These are phyloP conservation scores for Colletotrichum scovillei DNA, from an alignment of 2,329 filamentous ascomycete species.

Conservation along the genomic window DNA sequence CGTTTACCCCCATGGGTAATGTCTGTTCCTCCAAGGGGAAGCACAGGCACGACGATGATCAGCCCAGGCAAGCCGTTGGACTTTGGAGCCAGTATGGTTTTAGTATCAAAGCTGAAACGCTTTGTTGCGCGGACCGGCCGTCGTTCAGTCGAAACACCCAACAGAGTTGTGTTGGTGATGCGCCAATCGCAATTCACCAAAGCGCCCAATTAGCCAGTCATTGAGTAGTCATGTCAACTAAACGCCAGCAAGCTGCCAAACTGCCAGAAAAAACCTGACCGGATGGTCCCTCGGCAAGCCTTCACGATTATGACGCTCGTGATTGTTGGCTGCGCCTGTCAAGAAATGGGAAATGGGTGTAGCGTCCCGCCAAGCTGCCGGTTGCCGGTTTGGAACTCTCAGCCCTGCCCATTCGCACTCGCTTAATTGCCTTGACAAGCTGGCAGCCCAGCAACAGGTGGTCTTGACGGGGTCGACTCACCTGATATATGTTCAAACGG, in stretches of 20 bases:
- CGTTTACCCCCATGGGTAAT: too few relatives aligned
- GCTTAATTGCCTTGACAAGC: neutral
- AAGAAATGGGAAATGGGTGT: neutral
- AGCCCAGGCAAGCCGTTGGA: neutral
- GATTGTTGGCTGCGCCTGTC: slow-evolving; percentile 8
- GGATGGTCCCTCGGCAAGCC: neutral
- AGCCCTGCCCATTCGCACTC: slow-evolving; percentile 11
- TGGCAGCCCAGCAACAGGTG: neutral
- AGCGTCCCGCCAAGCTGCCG: slow-evolving; percentile 12
- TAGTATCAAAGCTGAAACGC: slow-evolving; percentile 32
- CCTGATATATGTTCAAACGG: slow-evolving; percentile 15
- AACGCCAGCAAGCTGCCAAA: slow-evolving; percentile 4
- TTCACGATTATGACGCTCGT: neutral
- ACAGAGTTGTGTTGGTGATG: slow-evolving; percentile 14
- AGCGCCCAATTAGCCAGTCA: neutral
- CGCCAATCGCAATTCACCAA: slow-evolving; percentile 21
- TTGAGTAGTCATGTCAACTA: neutral
- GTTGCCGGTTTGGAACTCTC: neutral
- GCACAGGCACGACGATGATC: neutral
- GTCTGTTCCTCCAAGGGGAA: neutral
- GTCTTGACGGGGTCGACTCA: neutral
- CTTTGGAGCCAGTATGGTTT: neutral
- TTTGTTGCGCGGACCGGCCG: slow-evolving; percentile 8
- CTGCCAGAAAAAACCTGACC: neutral
- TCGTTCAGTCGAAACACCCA: slow-evolving; percentile 27